These are phyloP conservation scores for Phlebiopsis gigantea DNA, from an alignment of 768 basidiomycete genomes.

Conservation along the genomic window DNA sequence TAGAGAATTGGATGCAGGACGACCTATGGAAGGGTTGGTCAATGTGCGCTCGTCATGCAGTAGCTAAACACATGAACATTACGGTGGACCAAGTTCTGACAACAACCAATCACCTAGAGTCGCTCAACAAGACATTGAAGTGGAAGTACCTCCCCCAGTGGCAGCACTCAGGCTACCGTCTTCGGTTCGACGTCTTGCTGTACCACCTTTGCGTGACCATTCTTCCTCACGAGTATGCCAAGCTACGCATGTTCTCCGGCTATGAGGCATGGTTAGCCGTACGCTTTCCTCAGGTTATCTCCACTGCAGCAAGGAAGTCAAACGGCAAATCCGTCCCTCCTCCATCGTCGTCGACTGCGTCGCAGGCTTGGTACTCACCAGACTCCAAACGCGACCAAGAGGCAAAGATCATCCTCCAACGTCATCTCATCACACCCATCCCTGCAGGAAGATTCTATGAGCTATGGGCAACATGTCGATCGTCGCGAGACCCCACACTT, in stretches of 20 bases:
- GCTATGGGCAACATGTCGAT: too few relatives aligned
- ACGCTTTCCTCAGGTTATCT: background rate
- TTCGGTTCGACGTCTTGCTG: constrained; percentile 29
- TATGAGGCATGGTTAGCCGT: constrained; percentile 1
- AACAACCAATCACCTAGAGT: constrained; percentile 37
- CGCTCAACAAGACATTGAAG: constrained; percentile 33
- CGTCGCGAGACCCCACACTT: too few relatives aligned
- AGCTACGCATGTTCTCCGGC: constrained; percentile 17
- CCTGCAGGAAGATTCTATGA: too few relatives aligned
- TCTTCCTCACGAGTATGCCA: constrained; percentile 18
- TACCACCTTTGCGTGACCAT: too few relatives aligned
- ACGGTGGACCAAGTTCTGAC: constrained; percentile 27
- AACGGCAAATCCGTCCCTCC: background rate
- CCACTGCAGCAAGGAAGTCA: background rate
- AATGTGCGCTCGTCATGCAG: constrained; percentile 18
- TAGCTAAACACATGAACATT: constrained; percentile 19
- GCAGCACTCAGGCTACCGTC: constrained; percentile 24
- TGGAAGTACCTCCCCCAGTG: constrained; percentile 23
- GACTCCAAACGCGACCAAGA: constrained; percentile 3
- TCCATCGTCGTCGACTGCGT: background rate
- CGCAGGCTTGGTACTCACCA: background rate
- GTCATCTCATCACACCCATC: background rate
- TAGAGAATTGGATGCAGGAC: constrained; percentile 21
- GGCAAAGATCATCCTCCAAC: background rate
- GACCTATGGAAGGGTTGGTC: constrained; percentile 32